A percentile compares a stretch with the other conserved stretches of the same genome.
phyloP scores from a whole-genome alignment of 331 rosid genomes.

The Rosa hybrid region DNA sequence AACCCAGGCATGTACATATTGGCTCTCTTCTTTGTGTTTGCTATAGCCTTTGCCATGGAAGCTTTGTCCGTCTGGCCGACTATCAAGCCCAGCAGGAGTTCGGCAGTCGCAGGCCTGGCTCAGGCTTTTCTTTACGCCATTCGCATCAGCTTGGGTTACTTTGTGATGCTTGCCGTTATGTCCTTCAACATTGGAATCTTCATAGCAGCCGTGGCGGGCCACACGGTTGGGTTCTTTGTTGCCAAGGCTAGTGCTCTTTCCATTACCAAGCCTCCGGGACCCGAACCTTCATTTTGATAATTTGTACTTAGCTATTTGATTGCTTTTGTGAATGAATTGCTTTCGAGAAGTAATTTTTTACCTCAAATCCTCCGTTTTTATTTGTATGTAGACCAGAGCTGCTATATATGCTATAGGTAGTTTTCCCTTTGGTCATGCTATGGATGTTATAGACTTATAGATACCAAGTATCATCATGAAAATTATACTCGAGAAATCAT shows the following conservation, averaged over 20 bases:
- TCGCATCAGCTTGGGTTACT: slow-evolving; percentile 47
- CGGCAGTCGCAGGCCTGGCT: slow-evolving; percentile 11
- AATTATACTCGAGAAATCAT: no score
- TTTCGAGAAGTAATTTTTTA: background rate
- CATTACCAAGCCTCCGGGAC: slow-evolving; percentile 15
- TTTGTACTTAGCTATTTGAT: background rate
- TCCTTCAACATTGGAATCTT: slow-evolving; percentile 67
- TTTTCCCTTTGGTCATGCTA: background rate
- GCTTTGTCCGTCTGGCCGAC: slow-evolving; percentile 38
- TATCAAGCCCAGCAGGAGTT: slow-evolving; percentile 24
- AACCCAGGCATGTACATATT: slow-evolving; percentile 58
- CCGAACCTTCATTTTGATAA: background rate
- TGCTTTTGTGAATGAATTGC: background rate
- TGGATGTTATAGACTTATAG: no score
- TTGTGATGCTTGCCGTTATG: slow-evolving; percentile 77
- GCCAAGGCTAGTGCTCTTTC: slow-evolving; percentile 40
- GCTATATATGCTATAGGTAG: background rate
- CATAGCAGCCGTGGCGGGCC: slow-evolving; percentile 67
- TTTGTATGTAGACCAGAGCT: background rate
- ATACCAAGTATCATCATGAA: no score
- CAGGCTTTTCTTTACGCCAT: slow-evolving; percentile 35
- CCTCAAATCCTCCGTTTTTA: background rate
- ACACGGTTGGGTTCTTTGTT: slow-evolving; percentile 55
- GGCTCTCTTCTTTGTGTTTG: slow-evolving; percentile 59
- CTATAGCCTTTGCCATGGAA: slow-evolving; percentile 47